Base-by-base conservation (phyloP, 225 moss, liverwort and hornwort genomes). In the Antitrichia curtipendula region DNA sequence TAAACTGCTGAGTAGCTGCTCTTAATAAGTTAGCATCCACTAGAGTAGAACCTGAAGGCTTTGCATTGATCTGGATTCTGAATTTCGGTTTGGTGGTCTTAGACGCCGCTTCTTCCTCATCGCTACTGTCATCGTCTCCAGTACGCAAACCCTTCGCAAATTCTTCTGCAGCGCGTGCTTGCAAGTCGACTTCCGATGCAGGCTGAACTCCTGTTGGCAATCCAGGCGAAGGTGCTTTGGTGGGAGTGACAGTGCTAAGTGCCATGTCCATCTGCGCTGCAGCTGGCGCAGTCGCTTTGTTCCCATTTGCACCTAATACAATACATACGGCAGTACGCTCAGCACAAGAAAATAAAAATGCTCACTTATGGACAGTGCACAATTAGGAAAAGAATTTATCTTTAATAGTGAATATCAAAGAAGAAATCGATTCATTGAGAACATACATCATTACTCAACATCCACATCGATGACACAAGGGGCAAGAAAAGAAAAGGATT, bases 121-220 rank as follows among this genome's bases (percentile, higher is more conserved):
- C 99, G 88, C 99, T 99, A 75, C 99, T 99, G 91, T 95, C 95
- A 89, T 95, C 95, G 41, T 96, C 89, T 74, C 90, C 81, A 82
- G 90, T 93, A 87, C 92, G 96, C 91, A 96, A 82, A 57, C 96
- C 97, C 91, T 93, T 97, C 74, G 97, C 95, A 90, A 99, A 99
- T 85, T 97, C 99, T 88, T 96, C 97, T 82, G 96, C 99, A 64
- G 99, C 99, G 88, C 97, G 95, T 64, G 97, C 94, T 88, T 99
- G 99, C 85, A 95, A 94, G 87, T 99, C 96, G 49, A 89, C 89
- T 69, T 93, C 91, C 68, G 91, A 88, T 34, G 65, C 85, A 85
- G 90, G 84, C 78, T 89, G 91, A 38, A 82, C 86, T 68, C 88
- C 90, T 82, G 82, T 20, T 89, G 79, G 82, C 77, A 85, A 65